Evolutionary conservation across 805 yeast genomes (phyloP).

Genomic region (Nakazawaea wyomingensis): DNA sequence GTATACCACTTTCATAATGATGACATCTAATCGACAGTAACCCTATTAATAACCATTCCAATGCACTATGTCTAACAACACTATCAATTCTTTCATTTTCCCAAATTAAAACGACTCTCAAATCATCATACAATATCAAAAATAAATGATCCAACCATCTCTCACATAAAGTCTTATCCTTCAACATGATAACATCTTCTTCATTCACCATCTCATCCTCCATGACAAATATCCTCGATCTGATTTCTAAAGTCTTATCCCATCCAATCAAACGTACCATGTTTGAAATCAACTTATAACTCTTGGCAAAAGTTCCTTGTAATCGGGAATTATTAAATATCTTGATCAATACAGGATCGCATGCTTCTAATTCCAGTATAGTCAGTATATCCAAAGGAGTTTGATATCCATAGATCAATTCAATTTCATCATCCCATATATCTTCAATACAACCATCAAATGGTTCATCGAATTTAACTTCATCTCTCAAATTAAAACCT

Average conservation of each 20-base stretch:
- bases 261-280: conserved; percentile 73
- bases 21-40: conserved; percentile 44
- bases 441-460: conserved; percentile 45
- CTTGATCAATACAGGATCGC: conserved; percentile 43
- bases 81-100: conserved; percentile 22
- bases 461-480: conserved; percentile 46
- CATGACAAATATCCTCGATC: conserved; percentile 78
- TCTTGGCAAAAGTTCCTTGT: conserved; percentile 48
- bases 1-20: conserved; percentile 41
- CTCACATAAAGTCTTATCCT: conserved; percentile 59
- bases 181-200: conserved; percentile 18
- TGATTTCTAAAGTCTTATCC: conserved; percentile 63
- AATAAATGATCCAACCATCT: conserved; percentile 76
- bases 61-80: conserved; percentile 46
- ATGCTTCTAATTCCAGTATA: conserved; percentile 30
- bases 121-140: conserved; percentile 62
- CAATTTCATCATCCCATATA: conserved; percentile 38
- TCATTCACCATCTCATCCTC: conserved; percentile 50
- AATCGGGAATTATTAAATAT: conserved; percentile 45
- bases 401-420: conserved; percentile 28
- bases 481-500: conserved; percentile 37
- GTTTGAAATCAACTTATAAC: conserved; percentile 67
- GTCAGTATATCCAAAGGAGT: conserved; percentile 29
- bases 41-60: conserved; percentile 75
- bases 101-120: conserved; percentile 24